A percentile compares a stretch with the other conserved stretches of the same genome.
These are phyloP conservation scores for Phytophthora multivora DNA, from an alignment of 352 stramenopile species.

Conservation along the genomic window DNA sequence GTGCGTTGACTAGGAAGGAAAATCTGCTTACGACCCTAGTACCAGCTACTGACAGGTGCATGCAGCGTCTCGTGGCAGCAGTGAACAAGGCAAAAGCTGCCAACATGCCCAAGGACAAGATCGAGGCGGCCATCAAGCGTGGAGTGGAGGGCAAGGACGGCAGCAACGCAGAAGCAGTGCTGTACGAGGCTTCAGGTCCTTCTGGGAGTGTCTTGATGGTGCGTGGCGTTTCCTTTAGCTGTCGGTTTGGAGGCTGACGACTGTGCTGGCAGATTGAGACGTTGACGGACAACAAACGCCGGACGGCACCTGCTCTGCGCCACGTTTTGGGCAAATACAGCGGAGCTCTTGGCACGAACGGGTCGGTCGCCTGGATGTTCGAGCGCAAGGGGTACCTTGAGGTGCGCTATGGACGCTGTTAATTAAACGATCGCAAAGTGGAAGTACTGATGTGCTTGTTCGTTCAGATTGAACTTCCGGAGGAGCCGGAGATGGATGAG, in stretches of 20 bases:
- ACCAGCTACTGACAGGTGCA: no score
- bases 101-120: conserved; percentile 87
- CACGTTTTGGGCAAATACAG: conserved; percentile 77
- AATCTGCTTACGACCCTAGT: no score
- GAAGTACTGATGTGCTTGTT: neutral
- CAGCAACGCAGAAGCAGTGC: conserved; percentile 70
- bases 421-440: neutral
- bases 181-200: conserved; percentile 82
- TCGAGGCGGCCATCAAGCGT: conserved; percentile 83
- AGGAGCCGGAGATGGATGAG: conserved; percentile 50
- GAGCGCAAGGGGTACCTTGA: conserved; percentile 86
- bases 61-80: conserved; percentile 51
- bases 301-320: conserved; percentile 78
- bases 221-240: neutral
- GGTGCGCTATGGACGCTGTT: conserved; percentile 24
- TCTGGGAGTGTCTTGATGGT: conserved; percentile 79
- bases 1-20: conserved; percentile 32
- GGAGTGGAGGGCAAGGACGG: conserved; percentile 81
- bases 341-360: conserved; percentile 70
- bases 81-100: conserved; percentile 79
- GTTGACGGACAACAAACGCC: conserved; percentile 83
- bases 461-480: conserved; percentile 53
- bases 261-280: conserved; percentile 68
- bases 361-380: conserved; percentile 87
- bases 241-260: neutral